phyloP scores from a whole-genome alignment of 352 stramenopile genomes.

The Hyphochytrium catenoides region DNA sequence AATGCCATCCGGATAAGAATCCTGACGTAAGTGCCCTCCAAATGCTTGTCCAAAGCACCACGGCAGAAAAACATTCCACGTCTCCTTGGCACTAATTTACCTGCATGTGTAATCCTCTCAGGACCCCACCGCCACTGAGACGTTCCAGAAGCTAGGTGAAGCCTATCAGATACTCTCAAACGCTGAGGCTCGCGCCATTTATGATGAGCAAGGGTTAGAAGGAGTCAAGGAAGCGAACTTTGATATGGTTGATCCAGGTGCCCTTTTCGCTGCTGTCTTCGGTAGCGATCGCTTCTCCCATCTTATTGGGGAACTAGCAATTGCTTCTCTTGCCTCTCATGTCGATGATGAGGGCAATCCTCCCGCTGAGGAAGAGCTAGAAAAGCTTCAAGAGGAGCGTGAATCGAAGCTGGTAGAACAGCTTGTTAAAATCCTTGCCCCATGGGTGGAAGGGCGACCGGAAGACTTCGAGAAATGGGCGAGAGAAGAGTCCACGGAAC shows the following conservation, averaged over 20 bases:
- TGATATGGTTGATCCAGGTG: constrained; percentile 20
- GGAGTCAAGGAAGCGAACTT: constrained; percentile 10
- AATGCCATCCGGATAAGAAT: constrained; percentile 54
- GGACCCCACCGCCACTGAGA: constrained; percentile 23
- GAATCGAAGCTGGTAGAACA: too few relatives aligned
- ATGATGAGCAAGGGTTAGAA: constrained; percentile 16
- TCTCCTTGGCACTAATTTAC: too few relatives aligned
- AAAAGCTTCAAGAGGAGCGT: constrained; percentile 10
- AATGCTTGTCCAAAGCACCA: too few relatives aligned
- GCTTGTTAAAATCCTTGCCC: too few relatives aligned
- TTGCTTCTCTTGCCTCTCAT: constrained; percentile 23
- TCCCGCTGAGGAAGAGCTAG: constrained; percentile 18
- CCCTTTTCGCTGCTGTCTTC: constrained; percentile 60
- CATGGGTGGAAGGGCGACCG: too few relatives aligned
- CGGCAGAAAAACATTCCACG: too few relatives aligned
- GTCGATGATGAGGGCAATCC: constrained; percentile 15
- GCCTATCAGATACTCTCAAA: constrained; percentile 43
- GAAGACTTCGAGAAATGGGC: too few relatives aligned
- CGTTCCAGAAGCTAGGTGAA: constrained; percentile 40
- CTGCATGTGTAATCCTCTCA: too few relatives aligned
- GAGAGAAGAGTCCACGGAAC: too few relatives aligned
- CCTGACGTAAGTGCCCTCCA: too few relatives aligned
- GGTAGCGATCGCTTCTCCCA: constrained; percentile 43
- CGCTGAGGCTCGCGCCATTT: constrained; percentile 11
- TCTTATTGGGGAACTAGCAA: constrained; percentile 32